These are phyloP conservation scores for Rhodotorula sp. DNA, from an alignment of 1,284 basidiomycete genomes.

Conservation along the genomic window DNA sequence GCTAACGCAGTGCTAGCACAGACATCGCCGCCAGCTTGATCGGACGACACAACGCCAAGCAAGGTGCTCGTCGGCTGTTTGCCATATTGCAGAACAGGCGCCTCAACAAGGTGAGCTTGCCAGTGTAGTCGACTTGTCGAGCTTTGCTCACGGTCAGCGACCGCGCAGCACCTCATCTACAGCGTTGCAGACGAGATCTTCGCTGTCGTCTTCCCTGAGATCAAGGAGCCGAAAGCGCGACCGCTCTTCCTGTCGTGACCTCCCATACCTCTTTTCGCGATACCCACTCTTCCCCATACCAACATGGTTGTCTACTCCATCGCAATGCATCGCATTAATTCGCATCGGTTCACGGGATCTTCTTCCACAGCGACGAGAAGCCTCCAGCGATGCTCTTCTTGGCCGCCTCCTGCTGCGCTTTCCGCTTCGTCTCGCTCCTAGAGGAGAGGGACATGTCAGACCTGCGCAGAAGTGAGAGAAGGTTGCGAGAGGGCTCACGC, in stretches of 20 bases:
- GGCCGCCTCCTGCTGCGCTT: conserved; percentile 28
- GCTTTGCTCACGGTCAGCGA: background rate
- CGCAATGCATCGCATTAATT: background rate
- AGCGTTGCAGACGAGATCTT: conserved; percentile 80
- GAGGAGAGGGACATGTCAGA: too few relatives aligned
- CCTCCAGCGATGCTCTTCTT: conserved; percentile 11
- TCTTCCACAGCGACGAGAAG: conserved; percentile 15
- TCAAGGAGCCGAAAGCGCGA: background rate
- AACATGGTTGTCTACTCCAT: background rate
- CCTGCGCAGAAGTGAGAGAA: too few relatives aligned
- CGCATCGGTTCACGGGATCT: background rate
- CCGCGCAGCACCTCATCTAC: conserved; percentile 75
- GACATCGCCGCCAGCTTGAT: conserved; percentile 96
- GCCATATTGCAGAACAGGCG: conserved; percentile 87
- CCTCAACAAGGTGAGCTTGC: conserved; percentile 59
- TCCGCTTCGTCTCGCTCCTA: conserved; percentile 22
- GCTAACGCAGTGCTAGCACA: conserved; percentile 44
- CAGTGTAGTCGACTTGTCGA: fast-evolving
- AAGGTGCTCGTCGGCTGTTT: conserved; percentile 86
- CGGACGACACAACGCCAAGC: conserved; percentile 84
- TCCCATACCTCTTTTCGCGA: background rate
- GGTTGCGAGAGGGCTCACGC: background rate
- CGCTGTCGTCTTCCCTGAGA: conserved; percentile 32
- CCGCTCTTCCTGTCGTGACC: conserved; percentile 12
- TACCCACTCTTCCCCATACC: background rate